Percentiles rank a stretch among this genome's conserved stretches.
Conservation (phyloP, 2,329 filamentous ascomycete species). For the Boeremia exigua region DNA sequence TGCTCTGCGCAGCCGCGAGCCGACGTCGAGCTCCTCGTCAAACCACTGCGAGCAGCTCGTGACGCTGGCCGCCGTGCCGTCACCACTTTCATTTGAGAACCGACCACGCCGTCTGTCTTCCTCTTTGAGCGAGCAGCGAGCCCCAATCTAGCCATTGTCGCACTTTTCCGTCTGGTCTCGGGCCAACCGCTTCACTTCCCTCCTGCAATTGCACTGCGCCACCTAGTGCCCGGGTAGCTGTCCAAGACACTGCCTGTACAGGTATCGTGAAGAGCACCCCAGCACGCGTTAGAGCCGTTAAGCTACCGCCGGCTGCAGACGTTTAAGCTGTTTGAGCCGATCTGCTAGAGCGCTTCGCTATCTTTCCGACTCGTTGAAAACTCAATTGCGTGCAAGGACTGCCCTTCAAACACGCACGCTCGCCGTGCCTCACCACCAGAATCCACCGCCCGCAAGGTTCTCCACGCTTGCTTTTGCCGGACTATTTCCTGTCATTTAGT, state of each 20-base stretch:
- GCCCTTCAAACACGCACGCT: constrained; percentile 42
- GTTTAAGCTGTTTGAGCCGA: constrained; percentile 45
- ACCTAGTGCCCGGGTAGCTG: constrained; percentile 38
- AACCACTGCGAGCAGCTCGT: constrained; percentile 25
- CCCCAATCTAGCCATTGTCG: constrained; percentile 43
- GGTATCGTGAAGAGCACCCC: constrained; percentile 35
- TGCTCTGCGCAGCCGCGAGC: constrained; percentile 29
- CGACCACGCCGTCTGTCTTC: constrained; percentile 21
- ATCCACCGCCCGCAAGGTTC: constrained; percentile 34
- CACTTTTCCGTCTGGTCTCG: constrained; percentile 43
- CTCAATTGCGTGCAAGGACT: constrained; percentile 42
- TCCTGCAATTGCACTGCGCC: constrained; percentile 38
- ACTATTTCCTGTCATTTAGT: constrained; percentile 38
- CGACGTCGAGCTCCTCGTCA: constrained; percentile 22
- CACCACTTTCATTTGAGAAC: constrained; percentile 18
- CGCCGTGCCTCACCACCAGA: constrained; percentile 38
- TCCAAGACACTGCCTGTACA: constrained; percentile 19
- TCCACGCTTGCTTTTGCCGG: constrained; percentile 44
- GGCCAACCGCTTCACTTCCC: constrained; percentile 44
- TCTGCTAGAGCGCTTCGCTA: constrained; percentile 33
- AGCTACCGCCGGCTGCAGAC: constrained; percentile 38
- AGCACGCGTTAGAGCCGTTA: constrained; percentile 40
- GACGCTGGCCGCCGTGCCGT: constrained; percentile 27
- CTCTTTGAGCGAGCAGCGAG: constrained; percentile 31
- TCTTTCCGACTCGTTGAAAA: constrained; percentile 39